Percentiles rank a stretch among this genome's conserved stretches.
phyloP scores from a whole-genome alignment of 2,329 filamentous ascomycete genomes.

The Zopfia rhizophila region DNA sequence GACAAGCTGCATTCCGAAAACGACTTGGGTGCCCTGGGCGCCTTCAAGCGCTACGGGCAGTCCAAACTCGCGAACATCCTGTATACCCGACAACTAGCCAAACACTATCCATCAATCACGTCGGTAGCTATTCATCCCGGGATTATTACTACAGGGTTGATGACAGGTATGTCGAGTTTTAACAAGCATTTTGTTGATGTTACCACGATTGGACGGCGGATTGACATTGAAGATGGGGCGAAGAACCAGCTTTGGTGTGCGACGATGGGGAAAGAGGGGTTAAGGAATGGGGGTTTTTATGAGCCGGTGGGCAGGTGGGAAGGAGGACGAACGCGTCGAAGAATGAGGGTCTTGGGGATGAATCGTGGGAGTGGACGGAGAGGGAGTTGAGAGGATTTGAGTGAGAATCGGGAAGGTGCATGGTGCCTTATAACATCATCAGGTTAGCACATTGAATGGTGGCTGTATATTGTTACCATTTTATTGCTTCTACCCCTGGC shows the following conservation, averaged over 20 bases:
- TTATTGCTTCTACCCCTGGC: too few species aligned
- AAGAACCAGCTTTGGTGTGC: constrained; percentile 48
- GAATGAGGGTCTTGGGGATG: constrained; percentile 17
- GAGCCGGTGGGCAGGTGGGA: constrained; percentile 23
- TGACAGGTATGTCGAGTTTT: constrained; percentile 17
- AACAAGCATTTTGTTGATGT: neutral
- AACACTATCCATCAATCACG: constrained; percentile 54
- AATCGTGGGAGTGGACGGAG: constrained; percentile 36
- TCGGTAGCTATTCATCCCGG: constrained; percentile 57
- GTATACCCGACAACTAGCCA: constrained; percentile 51
- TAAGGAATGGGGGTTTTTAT: constrained; percentile 53
- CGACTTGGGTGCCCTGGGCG: constrained; percentile 28
- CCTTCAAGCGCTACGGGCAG: constrained; percentile 54
- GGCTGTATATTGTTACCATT: too few species aligned
- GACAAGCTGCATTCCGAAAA: constrained; percentile 26
- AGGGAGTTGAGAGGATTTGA: constrained; percentile 16
- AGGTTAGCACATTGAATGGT: too few species aligned
- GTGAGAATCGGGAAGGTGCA: too few species aligned
- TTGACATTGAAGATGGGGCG: constrained; percentile 25
- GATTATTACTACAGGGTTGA: constrained; percentile 53
- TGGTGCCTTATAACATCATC: too few species aligned
- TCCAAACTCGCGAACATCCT: constrained; percentile 61
- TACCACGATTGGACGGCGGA: neutral
- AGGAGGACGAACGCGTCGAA: constrained; percentile 7
- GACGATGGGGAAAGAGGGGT: constrained; percentile 32